phyloP scores from a whole-genome alignment of 352 stramenopile species.

The Globisporangium heterothallicum region DNA sequence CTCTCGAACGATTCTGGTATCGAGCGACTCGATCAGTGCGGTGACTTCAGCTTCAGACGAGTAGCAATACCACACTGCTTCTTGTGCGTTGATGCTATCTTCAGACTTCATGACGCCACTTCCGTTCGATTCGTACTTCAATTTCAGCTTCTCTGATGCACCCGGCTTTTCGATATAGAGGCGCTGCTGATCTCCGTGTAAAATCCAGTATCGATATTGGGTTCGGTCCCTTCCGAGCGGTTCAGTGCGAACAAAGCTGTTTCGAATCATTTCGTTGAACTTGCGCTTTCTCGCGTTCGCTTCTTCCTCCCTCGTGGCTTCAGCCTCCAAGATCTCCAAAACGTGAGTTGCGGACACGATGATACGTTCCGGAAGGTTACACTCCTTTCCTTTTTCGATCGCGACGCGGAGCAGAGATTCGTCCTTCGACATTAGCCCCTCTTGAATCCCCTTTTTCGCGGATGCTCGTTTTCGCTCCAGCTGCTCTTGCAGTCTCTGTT shows the following conservation, averaged over 20 bases:
- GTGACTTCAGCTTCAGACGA: slow-evolving; percentile 54
- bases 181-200: slow-evolving; percentile 55
- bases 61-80: slow-evolving; percentile 62
- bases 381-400: slow-evolving; percentile 76
- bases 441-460: slow-evolving; percentile 67
- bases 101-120: not conserved
- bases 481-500: slow-evolving; percentile 62
- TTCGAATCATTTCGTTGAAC: slow-evolving; percentile 50
- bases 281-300: slow-evolving; percentile 54
- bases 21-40: slow-evolving; percentile 51
- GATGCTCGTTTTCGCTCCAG: slow-evolving; percentile 45
- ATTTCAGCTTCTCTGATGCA: slow-evolving; percentile 30
- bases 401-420: slow-evolving; percentile 34
- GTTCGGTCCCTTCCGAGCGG: slow-evolving; percentile 61
- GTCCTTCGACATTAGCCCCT: slow-evolving; percentile 61
- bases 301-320: slow-evolving; percentile 62
- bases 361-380: slow-evolving; percentile 47
- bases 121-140: slow-evolving; percentile 35
- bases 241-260: slow-evolving; percentile 72
- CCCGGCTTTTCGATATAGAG: slow-evolving; percentile 71
- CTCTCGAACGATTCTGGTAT: slow-evolving; percentile 43
- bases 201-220: slow-evolving; percentile 63
- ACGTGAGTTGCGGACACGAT: slow-evolving; percentile 72
- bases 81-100: slow-evolving; percentile 3
- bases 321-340: slow-evolving; percentile 68